Evolutionary conservation across 1,284 basidiomycete genomes (phyloP), one percentile per base, ranked within the genome.

Genomic region (Trametes sp.): DNA sequence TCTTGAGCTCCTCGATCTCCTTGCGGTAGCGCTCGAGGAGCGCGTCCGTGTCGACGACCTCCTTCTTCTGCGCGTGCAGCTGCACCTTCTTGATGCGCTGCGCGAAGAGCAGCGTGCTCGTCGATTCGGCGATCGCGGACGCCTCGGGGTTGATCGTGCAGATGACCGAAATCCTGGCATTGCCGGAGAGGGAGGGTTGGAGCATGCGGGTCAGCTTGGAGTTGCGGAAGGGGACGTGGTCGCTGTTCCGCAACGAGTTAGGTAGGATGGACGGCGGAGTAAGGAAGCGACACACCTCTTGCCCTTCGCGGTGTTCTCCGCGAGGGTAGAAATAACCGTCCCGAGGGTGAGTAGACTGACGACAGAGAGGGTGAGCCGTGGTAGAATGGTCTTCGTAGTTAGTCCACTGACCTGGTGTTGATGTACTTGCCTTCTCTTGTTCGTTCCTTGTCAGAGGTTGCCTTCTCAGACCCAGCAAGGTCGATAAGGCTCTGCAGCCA

Each of bases 401-500:
- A n/a, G 38, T 31, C 28, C 26, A 70, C 75, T 38, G 41, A 87
- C 89, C 88, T 92, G 11, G 92, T 94, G 70, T 97, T 97, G 77
- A 98, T 98, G 73, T 95, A 96, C 73, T 92, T 94, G 28, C 96
- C 96, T 77, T 98, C 96, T 57, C 90, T 84, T 26, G 95, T 94
- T 56, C 96, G 81, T 62, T 97, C 95, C 75, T 94, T 96, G 77
- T 96, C 94, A 9, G 92, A 93, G 2, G 96, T 97, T 2, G 96
- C 95, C 75, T 93, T 95, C 75, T 99, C 97, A 1, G 94, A 97
- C 0, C 97, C 97, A 49, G 97, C 97, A n/a, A 99, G 82, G 82
- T 99, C 96, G 65, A 98, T 96, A 49, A 98, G 82, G 75, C 87
- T 93, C 84, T 94, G 72, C 60, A 73, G 11, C 36, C 8, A 1